Evolutionary conservation across 768 basidiomycete genomes (phyloP), one percentile per base, ranked within the genome.

Genomic region (Leccinellum albellum): DNA sequence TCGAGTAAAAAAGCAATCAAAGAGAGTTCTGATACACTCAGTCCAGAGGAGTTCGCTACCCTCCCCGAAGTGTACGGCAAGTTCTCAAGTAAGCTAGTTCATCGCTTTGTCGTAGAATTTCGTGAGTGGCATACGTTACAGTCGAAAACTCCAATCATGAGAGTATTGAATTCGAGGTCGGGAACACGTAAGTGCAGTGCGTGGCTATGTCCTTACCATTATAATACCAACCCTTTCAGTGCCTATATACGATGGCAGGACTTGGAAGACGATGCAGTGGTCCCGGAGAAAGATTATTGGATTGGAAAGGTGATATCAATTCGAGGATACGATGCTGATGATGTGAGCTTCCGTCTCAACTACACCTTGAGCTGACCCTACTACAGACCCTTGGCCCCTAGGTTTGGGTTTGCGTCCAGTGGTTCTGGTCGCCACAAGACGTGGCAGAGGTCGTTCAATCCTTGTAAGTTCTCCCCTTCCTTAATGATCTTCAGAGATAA

Each of bases 351-450:
- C 1, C 17, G 32, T 53, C 31, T 15, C 7, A 2, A 12, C 5
- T 28, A 21, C 46, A 14, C 15, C 26, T 33, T 21, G 45, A 1
- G 13, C 40, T 42, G 6, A 53, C 5, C 12, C 20, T 1, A 14
- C 2, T 40, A 12, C 7, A 14, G 3, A 21, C 20, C 12, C 28
- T 32, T 6, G 3, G n/a, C 40, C 15, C 20, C 42, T 45, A 86
- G 79, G 83, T 85, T 0, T 85, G 82, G 81, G 75, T 72, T 0
- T 66, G 60, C 10, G 75, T 86, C 0, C 76, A 80, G 49, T 87
- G 85, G 85, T 84, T 71, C 49, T 87, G 82, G 67, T 74, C 78
- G 1, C 74, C 76, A 0, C 50, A 69, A n/a, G 85, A 87, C 33
- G 77, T 81, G 0, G 70, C 71, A 0, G 60, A 60, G 1, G 69